A percentile compares a stretch with the other conserved stretches of the same genome.
These are phyloP conservation scores for Knufia petricola DNA, from an alignment of 2,329 filamentous ascomycete genomes.

Conservation along the genomic window DNA sequence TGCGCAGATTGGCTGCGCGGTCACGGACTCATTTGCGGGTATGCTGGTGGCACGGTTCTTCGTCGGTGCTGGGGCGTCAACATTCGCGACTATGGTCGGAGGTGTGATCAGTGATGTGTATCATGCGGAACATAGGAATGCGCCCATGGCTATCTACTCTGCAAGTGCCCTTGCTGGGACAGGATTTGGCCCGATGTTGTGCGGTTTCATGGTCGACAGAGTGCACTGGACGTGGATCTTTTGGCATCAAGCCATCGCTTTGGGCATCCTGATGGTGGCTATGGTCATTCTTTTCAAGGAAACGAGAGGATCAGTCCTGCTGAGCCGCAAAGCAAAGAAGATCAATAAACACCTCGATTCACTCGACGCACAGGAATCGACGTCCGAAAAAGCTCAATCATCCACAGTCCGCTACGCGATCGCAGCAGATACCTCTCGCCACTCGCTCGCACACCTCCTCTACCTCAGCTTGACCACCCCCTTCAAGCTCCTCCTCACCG, in stretches of 20 bases:
- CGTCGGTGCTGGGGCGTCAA: constrained; percentile 58
- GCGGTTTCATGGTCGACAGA: constrained; percentile 57
- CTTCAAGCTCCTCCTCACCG: constrained; percentile 47
- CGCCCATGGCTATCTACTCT: constrained; percentile 83
- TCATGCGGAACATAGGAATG: constrained; percentile 67
- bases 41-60: constrained; percentile 70
- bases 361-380: constrained; percentile 31
- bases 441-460: constrained; percentile 18
- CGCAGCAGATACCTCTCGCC: constrained; percentile 15
- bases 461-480: constrained; percentile 22
- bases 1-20: constrained; percentile 58
- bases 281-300: constrained; percentile 68
- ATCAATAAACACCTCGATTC: constrained; percentile 73
- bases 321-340: constrained; percentile 62
- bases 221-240: constrained; percentile 78
- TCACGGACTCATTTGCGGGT: constrained; percentile 58
- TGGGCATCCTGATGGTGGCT: constrained; percentile 52
- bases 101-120: constrained; percentile 85
- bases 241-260: constrained; percentile 69
- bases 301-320: constrained; percentile 68
- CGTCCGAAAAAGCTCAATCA: constrained; percentile 7
- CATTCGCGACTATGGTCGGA: constrained; percentile 83
- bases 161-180: constrained; percentile 69
- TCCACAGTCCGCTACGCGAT: constrained; percentile 36
- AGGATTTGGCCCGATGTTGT: constrained; percentile 64